Evolutionary conservation across 1,284 basidiomycete genomes (phyloP).

Genomic region (Malassezia yamatoensis): DNA sequence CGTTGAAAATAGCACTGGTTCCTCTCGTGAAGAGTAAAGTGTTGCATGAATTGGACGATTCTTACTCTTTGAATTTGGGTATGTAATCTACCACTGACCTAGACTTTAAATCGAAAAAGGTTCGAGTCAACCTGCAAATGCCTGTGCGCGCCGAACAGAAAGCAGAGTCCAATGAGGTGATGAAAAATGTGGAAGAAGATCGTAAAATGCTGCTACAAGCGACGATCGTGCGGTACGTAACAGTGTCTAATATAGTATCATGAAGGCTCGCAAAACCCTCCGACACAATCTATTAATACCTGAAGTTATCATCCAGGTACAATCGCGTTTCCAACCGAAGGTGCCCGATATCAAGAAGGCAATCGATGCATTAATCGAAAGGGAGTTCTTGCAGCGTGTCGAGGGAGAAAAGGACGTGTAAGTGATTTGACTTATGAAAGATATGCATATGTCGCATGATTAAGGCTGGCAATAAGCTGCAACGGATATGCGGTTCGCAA

Average conservation of each 20-base stretch:
- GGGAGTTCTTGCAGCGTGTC: slow-evolving; percentile 91
- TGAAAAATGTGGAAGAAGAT: slow-evolving; percentile 94
- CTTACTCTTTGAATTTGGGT: slow-evolving; percentile 55
- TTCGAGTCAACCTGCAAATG: slow-evolving; percentile 71
- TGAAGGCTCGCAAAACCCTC: slow-evolving; percentile 93
- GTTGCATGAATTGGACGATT: slow-evolving; percentile 59
- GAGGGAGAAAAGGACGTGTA: slow-evolving; percentile 54
- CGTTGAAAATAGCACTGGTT: slow-evolving; percentile 70
- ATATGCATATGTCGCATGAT: slow-evolving; percentile 30
- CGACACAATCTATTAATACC: slow-evolving; percentile 89
- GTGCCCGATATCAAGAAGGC: slow-evolving; percentile 75
- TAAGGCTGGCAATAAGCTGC: not conserved
- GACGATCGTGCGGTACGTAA: slow-evolving; percentile 75
- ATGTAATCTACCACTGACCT: slow-evolving; percentile 7
- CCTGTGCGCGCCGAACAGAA: slow-evolving; percentile 91
- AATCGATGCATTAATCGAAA: slow-evolving; percentile 92
- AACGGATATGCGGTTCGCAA: not conserved
- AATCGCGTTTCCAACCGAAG: slow-evolving; percentile 75
- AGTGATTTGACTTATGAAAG: not conserved
- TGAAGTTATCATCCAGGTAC: slow-evolving; percentile 86
- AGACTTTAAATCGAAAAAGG: slow-evolving; percentile 84
- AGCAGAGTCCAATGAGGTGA: slow-evolving; percentile 76
- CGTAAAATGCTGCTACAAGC: slow-evolving; percentile 94
- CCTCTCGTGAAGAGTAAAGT: slow-evolving; percentile 82
- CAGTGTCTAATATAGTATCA: slow-evolving; percentile 57